Conservation (phyloP, 2,329 filamentous ascomycete species). For the Botrytis tulipae region DNA sequence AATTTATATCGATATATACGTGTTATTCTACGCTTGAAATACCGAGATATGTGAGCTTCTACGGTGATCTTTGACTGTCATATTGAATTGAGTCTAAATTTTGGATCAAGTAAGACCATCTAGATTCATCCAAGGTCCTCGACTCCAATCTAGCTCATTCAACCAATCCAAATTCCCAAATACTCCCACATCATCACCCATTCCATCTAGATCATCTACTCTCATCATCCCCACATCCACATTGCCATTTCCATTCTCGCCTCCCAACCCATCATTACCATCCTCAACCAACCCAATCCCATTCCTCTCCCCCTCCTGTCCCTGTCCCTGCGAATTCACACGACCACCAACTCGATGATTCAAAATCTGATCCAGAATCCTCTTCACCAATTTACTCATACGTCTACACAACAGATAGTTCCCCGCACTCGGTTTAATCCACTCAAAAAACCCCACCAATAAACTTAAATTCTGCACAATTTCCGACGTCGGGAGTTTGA, state of each 20-base stretch:
- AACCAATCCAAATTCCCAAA: conserved; percentile 37
- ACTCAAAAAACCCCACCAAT: conserved; percentile 51
- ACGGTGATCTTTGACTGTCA: not conserved
- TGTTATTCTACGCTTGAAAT: not conserved
- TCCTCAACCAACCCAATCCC: not conserved
- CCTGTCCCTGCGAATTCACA: not conserved
- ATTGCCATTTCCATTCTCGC: not conserved
- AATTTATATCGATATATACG: not conserved
- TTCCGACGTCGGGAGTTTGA: conserved; percentile 45
- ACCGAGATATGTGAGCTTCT: not conserved
- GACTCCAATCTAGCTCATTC: conserved; percentile 36
- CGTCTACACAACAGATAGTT: conserved; percentile 49
- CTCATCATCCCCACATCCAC: conserved; percentile 16
- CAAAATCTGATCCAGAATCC: conserved; percentile 50
- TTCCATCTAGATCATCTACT: conserved; percentile 21
- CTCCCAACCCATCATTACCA: not conserved
- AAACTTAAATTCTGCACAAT: conserved; percentile 54
- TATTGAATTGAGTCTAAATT: not conserved
- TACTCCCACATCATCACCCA: conserved; percentile 27
- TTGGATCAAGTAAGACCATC: conserved; percentile 23
- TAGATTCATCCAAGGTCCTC: conserved; percentile 36
- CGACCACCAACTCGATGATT: not conserved
- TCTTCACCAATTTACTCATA: conserved; percentile 50
- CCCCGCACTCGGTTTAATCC: conserved; percentile 48
- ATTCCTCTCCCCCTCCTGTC: not conserved